Conservation (phyloP, 2,329 filamentous ascomycete genomes). For the Sarocladium kiliense region DNA sequence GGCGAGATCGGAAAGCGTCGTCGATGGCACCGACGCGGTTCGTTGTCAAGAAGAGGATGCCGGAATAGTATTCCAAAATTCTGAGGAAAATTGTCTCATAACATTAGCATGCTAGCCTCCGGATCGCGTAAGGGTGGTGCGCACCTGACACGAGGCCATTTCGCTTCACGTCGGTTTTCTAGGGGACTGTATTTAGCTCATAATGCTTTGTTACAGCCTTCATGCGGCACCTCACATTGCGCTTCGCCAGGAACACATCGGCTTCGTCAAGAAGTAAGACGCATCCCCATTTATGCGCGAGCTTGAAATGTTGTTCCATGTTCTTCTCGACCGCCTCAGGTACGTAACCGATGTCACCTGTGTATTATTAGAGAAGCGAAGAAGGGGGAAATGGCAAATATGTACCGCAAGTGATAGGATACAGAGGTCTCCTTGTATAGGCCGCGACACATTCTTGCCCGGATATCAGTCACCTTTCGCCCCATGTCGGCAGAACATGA, state of each 20-base stretch:
- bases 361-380: neutral
- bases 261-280: slow-evolving; percentile 16
- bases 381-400: neutral
- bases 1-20: slow-evolving; percentile 25
- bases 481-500: too few species aligned
- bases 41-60: slow-evolving; percentile 26
- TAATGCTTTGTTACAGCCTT: too few species aligned
- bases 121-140: neutral
- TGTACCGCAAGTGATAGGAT: neutral
- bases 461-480: too few species aligned
- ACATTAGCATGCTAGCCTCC: neutral
- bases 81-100: slow-evolving; percentile 7
- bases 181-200: neutral
- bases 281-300: slow-evolving; percentile 14
- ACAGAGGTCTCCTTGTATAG: neutral
- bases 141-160: slow-evolving; percentile 14
- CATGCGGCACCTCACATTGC: neutral
- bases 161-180: slow-evolving; percentile 6
- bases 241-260: slow-evolving; percentile 13
- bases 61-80: slow-evolving; percentile 11
- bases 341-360: neutral
- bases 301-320: slow-evolving; percentile 11
- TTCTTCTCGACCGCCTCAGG: slow-evolving; percentile 11
- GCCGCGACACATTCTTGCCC: neutral
- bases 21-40: slow-evolving; percentile 25